A percentile compares a stretch with the other conserved stretches of the same genome.
Conservation (phyloP, 306 rosid species). For the Cucurbita pepo region DNA sequence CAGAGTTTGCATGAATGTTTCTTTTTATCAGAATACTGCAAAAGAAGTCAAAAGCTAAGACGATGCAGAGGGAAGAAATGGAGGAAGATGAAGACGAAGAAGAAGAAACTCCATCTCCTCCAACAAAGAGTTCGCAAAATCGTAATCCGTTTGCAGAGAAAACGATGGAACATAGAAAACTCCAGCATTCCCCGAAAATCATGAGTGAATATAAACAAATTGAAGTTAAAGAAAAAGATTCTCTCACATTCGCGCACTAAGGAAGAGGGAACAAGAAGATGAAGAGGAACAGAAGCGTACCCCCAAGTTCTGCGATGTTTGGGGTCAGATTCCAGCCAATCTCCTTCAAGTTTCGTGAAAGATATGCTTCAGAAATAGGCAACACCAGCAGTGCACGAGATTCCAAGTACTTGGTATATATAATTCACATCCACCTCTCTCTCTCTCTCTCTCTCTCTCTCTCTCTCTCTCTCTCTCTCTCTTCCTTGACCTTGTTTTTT, state of each 20-base stretch:
- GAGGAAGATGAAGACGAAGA: background rate
- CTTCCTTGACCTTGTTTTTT: background rate
- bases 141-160: background rate
- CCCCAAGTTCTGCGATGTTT: conserved; percentile 40
- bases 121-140: background rate
- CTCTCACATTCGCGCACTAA: background rate
- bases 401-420: conserved; percentile 3
- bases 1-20: background rate
- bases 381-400: conserved; percentile 33
- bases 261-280: background rate
- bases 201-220: background rate
- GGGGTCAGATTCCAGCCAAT: conserved; percentile 61
- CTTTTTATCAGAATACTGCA: background rate
- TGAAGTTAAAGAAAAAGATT: background rate
- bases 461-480: background rate
- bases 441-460: background rate
- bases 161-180: background rate
- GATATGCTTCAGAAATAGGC: conserved; percentile 48
- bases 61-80: background rate
- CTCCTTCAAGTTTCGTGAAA: conserved; percentile 69
- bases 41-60: background rate
- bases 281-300: conserved; percentile 24
- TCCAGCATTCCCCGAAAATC: background rate
- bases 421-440: background rate
- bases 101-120: background rate